Evolutionary conservation across 495 filamentous ascomycete species (phyloP), one percentile per base, ranked within the genome.

Genomic region (Talaromyces trachyspermus): DNA sequence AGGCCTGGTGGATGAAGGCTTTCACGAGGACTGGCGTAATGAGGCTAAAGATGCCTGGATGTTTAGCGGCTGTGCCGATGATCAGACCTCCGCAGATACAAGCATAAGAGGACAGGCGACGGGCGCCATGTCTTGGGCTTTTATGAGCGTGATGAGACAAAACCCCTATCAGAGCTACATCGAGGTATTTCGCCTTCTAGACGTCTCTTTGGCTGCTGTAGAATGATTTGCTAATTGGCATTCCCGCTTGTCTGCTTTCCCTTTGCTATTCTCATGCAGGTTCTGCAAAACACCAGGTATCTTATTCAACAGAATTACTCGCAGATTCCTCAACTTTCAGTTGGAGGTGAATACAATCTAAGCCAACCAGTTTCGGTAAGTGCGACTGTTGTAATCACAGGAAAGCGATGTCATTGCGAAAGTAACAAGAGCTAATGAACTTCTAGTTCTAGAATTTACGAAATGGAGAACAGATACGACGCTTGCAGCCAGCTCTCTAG

Each of bases 61-160:
- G 78, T 80, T 78, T 51, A 71, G 64, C 37, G 78, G 78, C 3
- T 82, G 78, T 55, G 60, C 68, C 11, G 78, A 80, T 58, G 70
- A 80, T 48, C 76, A 82, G 64, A 81, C 78, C 1, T 71, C 64
- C 27, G 78, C 79, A 25, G 77, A 81, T 60, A 75, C 79, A 22
- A 69, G 61, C 29, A 81, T 81, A 45, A 62, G 66, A 11, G 76
- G 77, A 0, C 54, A 55, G 15, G 59, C 69, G 3, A 75, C 69
- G 1, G 59, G 57, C 50, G 78, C 78, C 2, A 80, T 82, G 79
- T 76, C 71, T 14, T 80, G 74, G 69, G 78, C 74, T 0, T 75
- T 82, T 41, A 56, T 81, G 39, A 60, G 71, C 51, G 66, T 69
- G 9, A 66, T 82, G 69, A 65, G 64, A 53, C 59, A 64, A 54